Base-by-base conservation (phyloP, 177 flowering plant species). In the Telopea speciosissima region DNA sequence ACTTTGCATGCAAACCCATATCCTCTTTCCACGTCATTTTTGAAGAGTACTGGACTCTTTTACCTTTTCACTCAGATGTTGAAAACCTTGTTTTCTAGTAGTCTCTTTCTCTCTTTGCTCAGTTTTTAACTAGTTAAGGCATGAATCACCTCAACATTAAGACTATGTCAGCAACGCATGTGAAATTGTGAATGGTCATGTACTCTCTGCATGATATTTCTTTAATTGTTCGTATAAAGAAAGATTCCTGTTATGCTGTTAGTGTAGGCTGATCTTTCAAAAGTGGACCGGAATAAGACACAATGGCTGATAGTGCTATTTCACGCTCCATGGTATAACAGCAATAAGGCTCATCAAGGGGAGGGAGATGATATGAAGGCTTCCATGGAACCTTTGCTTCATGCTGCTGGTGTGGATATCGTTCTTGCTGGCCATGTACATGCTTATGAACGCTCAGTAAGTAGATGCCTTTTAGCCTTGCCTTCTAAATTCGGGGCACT, bases 291-390 rank as follows among this genome's bases (percentile, higher is more conserved):
- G 23, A 68, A 80, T 68, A 89, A 64, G 81, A 95, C 97, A 56
- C 96, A 96, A 8, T 91, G 97, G 97, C 82, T 94, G 21, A 73
- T 95, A 58, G 99, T 81, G 16, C 77, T 91, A 23, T 86, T 91
- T 71, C 98, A 95, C 78, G 99, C 81, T 19, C 99, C 99, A 36
- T 95, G 99, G 98, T 95, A 95, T 73, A 95, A 93, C 75, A 93
- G 92, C 67, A 95, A 95, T 68, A 66, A 72, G 70, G 99, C 98
- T 79, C 99, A 93, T 80, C 94, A 86, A 83, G 86, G 87, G 66
- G 99, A 91, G 79, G 97, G 90, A 36, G 93, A 87, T 54, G 66
- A 73, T 24, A 94, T 95, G 99, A 95, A 84, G 97, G 82, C 82
- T 44, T 63, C 88, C 36, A 86, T 95, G 88, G 99, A 95, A 79